Base-by-base conservation (phyloP, 106 monocot genomes). In the Narthecium ossifragum region DNA sequence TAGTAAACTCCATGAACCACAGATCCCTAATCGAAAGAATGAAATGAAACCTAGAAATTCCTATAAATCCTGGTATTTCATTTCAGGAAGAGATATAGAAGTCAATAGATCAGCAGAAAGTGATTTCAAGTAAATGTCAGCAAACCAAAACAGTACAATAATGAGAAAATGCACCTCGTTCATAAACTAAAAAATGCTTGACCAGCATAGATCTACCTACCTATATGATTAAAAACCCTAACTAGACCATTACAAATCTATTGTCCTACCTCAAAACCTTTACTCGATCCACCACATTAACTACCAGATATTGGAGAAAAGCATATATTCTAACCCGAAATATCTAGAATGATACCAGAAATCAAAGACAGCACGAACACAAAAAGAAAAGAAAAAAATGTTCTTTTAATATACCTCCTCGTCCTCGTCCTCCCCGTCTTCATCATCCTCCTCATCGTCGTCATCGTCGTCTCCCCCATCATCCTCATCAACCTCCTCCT, bases 401-500 rank as follows among this genome's bases (percentile, higher is more conserved):
- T 49, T 23, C 23, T 49, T 23, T 5, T n/a, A 21, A 5, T 58
- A 58, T 58, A 58, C 58, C 53, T 54, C 30, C 38, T 58, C 58
- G 9, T 58, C 58, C 10, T 38, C 58, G 2, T 58, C 58, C 3
- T 38, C 58, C 4, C 39, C 58, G 0, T 58, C 58, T 2, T 58
- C 58, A 38, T 58, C 58, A 21, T 58, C 58, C 34, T 8, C 38
- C 3, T 31, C 32, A 20, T 18, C 37, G 18, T 33, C 58, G 23
- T 58, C 58, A 12, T 37, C 58, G 7, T 33, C 58, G 4, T 58
- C 58, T 7, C 13, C 21, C 2, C 39, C n/a, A 37, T 38, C 58
- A 8, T 58, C 58, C 21, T 58, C 58, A 58, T 38, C 58, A 18
- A 38, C 37, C 9, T 37, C 58, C 0, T 38, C 58, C 22, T 22